Percentiles rank a stretch among this genome's conserved stretches.
Evolutionary conservation across 306 rosid genomes (phyloP).

Genomic region (Trichosanthes truncata): DNA sequence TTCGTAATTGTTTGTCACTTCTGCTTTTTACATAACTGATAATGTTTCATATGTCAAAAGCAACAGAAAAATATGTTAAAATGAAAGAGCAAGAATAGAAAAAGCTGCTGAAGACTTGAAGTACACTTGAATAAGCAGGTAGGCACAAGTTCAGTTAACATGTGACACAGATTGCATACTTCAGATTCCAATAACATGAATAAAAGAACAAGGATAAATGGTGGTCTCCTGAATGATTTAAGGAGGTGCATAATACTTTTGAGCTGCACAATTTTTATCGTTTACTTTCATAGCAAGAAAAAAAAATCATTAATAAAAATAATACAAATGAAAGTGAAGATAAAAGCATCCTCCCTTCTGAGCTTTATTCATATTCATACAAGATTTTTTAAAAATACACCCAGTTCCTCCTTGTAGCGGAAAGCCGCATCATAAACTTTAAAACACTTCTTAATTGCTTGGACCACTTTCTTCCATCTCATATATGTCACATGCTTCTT

Average conservation of each 20-base stretch:
- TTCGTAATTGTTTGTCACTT: constrained; percentile 44
- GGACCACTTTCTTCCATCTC: not conserved
- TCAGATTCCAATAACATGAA: not conserved
- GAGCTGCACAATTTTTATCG: not conserved
- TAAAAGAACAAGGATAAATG: not conserved
- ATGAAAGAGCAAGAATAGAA: not conserved
- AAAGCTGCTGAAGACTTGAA: not conserved
- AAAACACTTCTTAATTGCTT: not conserved
- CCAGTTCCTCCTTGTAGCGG: not conserved
- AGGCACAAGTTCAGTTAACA: not conserved
- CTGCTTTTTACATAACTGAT: constrained; percentile 61
- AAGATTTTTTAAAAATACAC: not conserved
- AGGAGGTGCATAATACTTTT: not conserved
- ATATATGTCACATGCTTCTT: not conserved
- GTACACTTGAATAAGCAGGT: not conserved
- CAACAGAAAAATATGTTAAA: not conserved
- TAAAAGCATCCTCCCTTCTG: not conserved
- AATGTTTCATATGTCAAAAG: not conserved
- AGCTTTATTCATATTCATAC: not conserved
- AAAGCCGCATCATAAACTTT: not conserved
- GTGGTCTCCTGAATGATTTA: not conserved
- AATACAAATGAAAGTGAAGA: not conserved
- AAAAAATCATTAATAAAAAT: not conserved
- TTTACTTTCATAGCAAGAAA: not conserved
- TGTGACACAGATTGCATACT: not conserved